Conservation (phyloP, 192 early-diverging fungal species). For the Coemansia sp. region DNA sequence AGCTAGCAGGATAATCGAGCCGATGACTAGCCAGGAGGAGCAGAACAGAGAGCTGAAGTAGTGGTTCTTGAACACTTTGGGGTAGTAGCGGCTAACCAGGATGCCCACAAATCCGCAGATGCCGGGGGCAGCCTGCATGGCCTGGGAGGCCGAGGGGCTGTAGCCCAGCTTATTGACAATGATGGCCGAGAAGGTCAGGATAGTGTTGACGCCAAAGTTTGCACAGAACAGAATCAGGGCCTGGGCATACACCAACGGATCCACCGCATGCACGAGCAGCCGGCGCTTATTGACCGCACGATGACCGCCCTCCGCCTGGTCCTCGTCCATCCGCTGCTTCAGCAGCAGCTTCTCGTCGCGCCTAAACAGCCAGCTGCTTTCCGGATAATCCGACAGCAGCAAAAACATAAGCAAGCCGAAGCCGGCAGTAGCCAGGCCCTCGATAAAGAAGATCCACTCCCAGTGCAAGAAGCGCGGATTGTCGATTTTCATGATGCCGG, state of each 20-base stretch:
- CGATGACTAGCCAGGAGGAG: slow-evolving; percentile 29
- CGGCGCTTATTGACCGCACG: slow-evolving; percentile 24
- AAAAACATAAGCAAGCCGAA: slow-evolving; percentile 37
- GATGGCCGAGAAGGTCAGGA: slow-evolving; percentile 41
- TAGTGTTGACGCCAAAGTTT: slow-evolving; percentile 49
- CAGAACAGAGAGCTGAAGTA: slow-evolving; percentile 37
- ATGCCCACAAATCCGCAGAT: slow-evolving; percentile 44
- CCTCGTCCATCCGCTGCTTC: slow-evolving; percentile 21
- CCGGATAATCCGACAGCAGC: slow-evolving; percentile 38
- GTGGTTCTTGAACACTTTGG: slow-evolving; percentile 27
- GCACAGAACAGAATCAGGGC: slow-evolving; percentile 41
- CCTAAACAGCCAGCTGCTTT: slow-evolving; percentile 38
- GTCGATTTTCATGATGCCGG: slow-evolving; percentile 38
- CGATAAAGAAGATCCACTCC: slow-evolving; percentile 53
- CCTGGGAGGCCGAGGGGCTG: slow-evolving; percentile 29
- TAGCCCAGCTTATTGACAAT: slow-evolving; percentile 46
- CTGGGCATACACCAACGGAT: slow-evolving; percentile 37
- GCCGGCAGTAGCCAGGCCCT: slow-evolving; percentile 36
- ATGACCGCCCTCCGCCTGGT: slow-evolving; percentile 38
- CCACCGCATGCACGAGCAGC: slow-evolving; percentile 15
- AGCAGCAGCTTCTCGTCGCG: slow-evolving; percentile 29
- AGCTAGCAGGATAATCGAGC: slow-evolving; percentile 29
- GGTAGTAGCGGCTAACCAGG: slow-evolving; percentile 33
- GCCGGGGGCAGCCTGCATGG: slow-evolving; percentile 42
- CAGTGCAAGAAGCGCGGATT: slow-evolving; percentile 31